These are phyloP conservation scores for Bruguiera parviflora DNA, from an alignment of 345 rosid genomes.

Conservation along the genomic window DNA sequence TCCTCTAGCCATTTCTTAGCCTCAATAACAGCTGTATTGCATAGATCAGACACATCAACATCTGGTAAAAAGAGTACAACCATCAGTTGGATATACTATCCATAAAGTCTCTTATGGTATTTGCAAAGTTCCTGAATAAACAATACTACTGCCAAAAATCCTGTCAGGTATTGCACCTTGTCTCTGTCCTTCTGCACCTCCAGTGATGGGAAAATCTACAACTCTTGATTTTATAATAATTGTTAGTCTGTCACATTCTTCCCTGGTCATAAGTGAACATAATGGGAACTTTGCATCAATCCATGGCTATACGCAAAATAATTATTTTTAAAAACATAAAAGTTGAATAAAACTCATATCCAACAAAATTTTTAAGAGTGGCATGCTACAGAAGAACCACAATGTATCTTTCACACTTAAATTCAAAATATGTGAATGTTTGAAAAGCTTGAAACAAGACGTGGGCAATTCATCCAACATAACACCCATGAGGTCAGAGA, in stretches of 20 bases:
- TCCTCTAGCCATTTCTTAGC: constrained; percentile 78
- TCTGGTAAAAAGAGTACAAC: constrained; percentile 32
- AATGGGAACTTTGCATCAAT: constrained; percentile 21
- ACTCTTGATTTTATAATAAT: constrained; percentile 71
- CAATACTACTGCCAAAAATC: constrained; percentile 37
- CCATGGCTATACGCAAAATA: constrained; percentile 2
- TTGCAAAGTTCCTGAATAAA: constrained; percentile 24
- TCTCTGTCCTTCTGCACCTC: constrained; percentile 26
- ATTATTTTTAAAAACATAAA: neutral
- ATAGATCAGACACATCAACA: constrained; percentile 40
- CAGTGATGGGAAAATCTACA: constrained; percentile 33
- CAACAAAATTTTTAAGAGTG: neutral
- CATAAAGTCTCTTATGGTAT: constrained; percentile 4
- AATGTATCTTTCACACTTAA: constrained; percentile 1
- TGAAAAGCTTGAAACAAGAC: neutral
- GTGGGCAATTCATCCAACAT: neutral
- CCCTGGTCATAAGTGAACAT: constrained; percentile 51
- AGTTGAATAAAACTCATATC: neutral
- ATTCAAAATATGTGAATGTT: neutral
- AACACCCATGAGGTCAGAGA: neutral
- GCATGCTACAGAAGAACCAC: neutral
- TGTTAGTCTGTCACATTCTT: constrained; percentile 65
- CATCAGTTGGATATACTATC: constrained; percentile 8
- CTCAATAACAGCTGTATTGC: constrained; percentile 56
- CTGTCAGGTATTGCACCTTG: constrained; percentile 18